These are phyloP conservation scores for Psilocybe tampanensis DNA, from an alignment of 768 basidiomycete genomes.

Conservation along the genomic window DNA sequence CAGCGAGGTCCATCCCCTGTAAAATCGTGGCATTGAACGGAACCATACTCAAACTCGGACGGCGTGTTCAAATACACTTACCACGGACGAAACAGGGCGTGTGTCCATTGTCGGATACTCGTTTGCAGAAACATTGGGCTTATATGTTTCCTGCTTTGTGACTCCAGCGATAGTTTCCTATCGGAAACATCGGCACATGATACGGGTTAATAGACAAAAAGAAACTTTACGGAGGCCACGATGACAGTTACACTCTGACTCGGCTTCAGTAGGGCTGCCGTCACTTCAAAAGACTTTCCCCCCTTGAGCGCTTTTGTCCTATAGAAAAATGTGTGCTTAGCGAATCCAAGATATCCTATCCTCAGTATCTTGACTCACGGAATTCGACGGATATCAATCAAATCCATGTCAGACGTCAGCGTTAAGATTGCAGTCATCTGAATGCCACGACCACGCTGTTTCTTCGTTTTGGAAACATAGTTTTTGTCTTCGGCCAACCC, in stretches of 20 bases:
- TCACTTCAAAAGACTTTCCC: conserved; percentile 60
- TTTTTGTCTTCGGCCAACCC: conserved; percentile 39
- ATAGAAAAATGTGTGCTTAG: conserved; percentile 1
- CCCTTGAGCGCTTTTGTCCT: conserved; percentile 73
- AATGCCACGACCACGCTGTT: conserved; percentile 33
- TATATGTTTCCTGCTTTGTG: conserved; percentile 51
- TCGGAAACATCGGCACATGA: background rate
- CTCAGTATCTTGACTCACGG: conserved; percentile 45
- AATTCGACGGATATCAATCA: conserved; percentile 81
- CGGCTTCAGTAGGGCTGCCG: conserved; percentile 65
- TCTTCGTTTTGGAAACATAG: conserved; percentile 40
- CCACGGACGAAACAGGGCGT: conserved; percentile 63
- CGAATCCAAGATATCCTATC: background rate
- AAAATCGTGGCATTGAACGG: background rate
- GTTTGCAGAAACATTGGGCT: conserved; percentile 52
- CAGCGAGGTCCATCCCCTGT: conserved; percentile 68
- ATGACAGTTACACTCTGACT: conserved; percentile 69
- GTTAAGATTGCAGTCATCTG: conserved; percentile 77
- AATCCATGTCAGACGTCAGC: conserved; percentile 71
- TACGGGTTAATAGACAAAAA: background rate
- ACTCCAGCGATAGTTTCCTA: conserved; percentile 81
- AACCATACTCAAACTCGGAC: background rate
- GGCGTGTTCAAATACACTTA: conserved; percentile 22
- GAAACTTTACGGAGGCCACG: conserved; percentile 57
- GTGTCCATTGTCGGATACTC: conserved; percentile 74